phyloP scores from a whole-genome alignment of 2,329 filamentous ascomycete species.

The Colletotrichum endophyticum region DNA sequence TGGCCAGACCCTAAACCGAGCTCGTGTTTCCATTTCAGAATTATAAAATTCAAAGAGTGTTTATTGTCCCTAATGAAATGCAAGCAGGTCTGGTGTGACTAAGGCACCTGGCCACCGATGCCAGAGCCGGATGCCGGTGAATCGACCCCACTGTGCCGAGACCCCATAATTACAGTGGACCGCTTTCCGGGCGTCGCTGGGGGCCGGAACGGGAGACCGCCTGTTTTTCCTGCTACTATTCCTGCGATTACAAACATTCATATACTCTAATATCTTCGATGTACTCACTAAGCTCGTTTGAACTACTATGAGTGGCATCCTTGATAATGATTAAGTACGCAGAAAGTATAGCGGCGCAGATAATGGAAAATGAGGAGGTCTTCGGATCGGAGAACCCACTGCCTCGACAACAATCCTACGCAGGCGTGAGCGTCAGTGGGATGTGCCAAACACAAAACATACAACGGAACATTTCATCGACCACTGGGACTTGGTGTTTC shows the following conservation, averaged over 20 bases:
- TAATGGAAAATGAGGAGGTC: background rate
- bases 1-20: background rate
- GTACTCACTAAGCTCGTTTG: too few species aligned
- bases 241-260: background rate
- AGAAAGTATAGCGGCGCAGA: background rate
- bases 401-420: background rate
- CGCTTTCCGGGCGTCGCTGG: background rate
- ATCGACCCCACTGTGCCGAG: background rate
- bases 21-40: accelerated
- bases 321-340: background rate
- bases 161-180: background rate
- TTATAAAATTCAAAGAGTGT: background rate
- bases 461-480: background rate
- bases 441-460: background rate
- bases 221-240: background rate
- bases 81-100: background rate
- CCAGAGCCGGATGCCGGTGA: background rate
- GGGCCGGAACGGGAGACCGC: background rate
- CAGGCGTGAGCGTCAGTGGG: accelerated
- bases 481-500: background rate
- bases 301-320: accelerated
- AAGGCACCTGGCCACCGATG: background rate
- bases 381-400: background rate
- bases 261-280: accelerated
- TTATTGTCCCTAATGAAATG: background rate